Conservation (phyloP, 345 rosid genomes). For the Mercurialis annua region DNA sequence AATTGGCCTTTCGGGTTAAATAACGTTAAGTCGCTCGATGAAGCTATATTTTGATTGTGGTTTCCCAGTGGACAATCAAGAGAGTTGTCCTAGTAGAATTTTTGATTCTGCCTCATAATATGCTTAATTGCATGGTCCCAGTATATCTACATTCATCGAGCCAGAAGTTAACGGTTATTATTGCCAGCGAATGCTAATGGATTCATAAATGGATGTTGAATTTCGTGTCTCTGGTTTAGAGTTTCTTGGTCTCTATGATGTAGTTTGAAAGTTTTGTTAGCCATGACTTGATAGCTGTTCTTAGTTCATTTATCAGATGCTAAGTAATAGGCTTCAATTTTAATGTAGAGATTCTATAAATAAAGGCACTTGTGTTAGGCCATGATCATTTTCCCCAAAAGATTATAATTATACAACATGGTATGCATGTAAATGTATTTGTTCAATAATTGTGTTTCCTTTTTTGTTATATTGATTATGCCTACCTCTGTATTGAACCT, state of each 20-base stretch:
- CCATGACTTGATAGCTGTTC: background rate
- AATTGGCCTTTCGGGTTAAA: background rate
- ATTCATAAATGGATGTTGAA: background rate
- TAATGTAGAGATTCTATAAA: background rate
- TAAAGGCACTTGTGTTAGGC: background rate
- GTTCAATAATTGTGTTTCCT: background rate
- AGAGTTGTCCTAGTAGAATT: background rate
- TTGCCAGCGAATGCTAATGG: background rate
- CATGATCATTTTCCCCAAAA: background rate
- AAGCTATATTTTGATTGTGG: background rate
- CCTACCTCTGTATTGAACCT: background rate
- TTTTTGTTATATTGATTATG: background rate
- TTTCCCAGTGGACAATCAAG: background rate
- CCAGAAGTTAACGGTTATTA: background rate
- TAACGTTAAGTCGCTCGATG: background rate
- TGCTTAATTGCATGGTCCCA: background rate
- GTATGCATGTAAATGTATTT: background rate
- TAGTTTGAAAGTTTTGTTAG: background rate
- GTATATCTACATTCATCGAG: background rate
- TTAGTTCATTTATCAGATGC: background rate
- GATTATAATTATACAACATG: background rate
- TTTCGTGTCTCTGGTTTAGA: background rate
- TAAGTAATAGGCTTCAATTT: background rate
- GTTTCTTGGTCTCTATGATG: background rate
- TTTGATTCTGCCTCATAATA: background rate